phyloP scores from a whole-genome alignment of 345 rosid species.

The Populus davidiana region DNA sequence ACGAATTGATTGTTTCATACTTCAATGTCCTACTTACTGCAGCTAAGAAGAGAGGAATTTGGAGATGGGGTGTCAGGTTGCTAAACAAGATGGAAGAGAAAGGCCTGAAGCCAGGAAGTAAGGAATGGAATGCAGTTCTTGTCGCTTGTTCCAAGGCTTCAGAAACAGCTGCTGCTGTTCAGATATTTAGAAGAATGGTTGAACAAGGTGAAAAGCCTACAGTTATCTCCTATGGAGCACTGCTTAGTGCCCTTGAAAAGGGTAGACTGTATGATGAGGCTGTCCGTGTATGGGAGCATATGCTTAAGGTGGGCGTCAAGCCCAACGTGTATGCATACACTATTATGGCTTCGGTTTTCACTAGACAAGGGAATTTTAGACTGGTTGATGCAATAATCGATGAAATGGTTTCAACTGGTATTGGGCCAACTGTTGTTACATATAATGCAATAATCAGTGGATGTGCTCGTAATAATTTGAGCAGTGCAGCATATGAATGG shows the following conservation, averaged over 20 bases:
- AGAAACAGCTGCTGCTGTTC: constrained; percentile 69
- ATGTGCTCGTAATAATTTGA: constrained; percentile 51
- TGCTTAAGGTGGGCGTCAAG: constrained; percentile 69
- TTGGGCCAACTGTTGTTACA: constrained; percentile 80
- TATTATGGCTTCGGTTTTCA: constrained; percentile 74
- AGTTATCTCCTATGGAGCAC: constrained; percentile 72
- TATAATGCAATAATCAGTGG: constrained; percentile 81
- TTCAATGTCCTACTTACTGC: constrained; percentile 69
- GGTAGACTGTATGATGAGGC: constrained; percentile 84
- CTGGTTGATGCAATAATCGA: constrained; percentile 56
- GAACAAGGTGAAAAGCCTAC: constrained; percentile 89
- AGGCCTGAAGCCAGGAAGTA: constrained; percentile 74
- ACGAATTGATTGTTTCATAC: constrained; percentile 68
- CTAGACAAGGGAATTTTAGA: constrained; percentile 60
- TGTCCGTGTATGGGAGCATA: constrained; percentile 84
- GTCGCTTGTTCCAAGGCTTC: constrained; percentile 90
- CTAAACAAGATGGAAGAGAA: constrained; percentile 86
- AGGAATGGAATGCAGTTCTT: constrained; percentile 84
- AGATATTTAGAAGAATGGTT: constrained; percentile 79
- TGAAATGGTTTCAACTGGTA: constrained; percentile 61
- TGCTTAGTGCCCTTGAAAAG: constrained; percentile 88
- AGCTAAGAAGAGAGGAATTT: constrained; percentile 73
- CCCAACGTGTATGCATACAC: constrained; percentile 78
- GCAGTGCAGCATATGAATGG: constrained; percentile 87
- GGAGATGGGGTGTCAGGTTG: constrained; percentile 85